Conservation (phyloP, 352 stramenopile species). For the Pythium apleroticum region DNA sequence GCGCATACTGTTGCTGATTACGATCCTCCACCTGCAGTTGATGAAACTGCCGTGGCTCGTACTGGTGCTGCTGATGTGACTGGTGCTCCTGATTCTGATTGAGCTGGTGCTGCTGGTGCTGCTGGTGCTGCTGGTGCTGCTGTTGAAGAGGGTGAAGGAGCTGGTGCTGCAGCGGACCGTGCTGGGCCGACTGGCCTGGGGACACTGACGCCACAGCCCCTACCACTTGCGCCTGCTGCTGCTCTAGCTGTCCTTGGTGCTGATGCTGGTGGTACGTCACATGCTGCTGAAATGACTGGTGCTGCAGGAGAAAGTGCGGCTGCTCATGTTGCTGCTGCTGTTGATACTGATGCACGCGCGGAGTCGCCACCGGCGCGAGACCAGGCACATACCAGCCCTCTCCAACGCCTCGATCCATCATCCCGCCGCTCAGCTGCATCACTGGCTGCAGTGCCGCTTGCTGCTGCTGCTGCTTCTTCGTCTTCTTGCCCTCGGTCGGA, state of each 20-base stretch:
- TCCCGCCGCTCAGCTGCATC: too few species aligned
- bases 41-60: slow-evolving; percentile 2
- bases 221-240: background rate
- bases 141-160: background rate
- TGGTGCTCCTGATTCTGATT: too few species aligned
- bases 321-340: slow-evolving; percentile 7
- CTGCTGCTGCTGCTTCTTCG: background rate
- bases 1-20: too few species aligned
- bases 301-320: background rate
- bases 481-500: background rate
- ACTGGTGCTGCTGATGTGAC: background rate
- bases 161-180: background rate
- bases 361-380: background rate
- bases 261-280: background rate
- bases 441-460: too few species aligned
- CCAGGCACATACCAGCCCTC: background rate
- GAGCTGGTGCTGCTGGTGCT: slow-evolving; percentile 2
- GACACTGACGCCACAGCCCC: slow-evolving; percentile 11
- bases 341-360: background rate
- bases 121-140: background rate
- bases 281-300: slow-evolving; percentile 2
- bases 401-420: too few species aligned
- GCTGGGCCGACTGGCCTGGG: background rate
- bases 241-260: slow-evolving; percentile 9
- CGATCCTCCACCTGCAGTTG: too few species aligned